Conservation (phyloP, 805 yeast genomes). For the Candida maesae region DNA sequence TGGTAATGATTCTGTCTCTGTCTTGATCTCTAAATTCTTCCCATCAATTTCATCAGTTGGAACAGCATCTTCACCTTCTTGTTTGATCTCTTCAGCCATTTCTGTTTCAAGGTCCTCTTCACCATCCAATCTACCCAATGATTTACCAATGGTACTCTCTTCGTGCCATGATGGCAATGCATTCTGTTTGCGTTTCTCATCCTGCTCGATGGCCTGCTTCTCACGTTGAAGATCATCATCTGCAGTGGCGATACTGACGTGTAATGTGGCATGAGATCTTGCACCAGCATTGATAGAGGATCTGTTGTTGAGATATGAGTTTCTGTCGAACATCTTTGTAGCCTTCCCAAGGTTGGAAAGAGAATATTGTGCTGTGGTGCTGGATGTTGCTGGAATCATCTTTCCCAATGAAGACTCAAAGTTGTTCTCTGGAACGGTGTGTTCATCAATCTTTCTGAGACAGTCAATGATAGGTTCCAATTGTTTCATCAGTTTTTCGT, state of each 20-base stretch:
- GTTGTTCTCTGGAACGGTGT: slow-evolving; percentile 79
- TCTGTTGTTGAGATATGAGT: slow-evolving; percentile 35
- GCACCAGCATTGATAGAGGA: slow-evolving; percentile 50
- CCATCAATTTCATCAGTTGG: slow-evolving; percentile 2
- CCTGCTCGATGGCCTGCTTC: slow-evolving; percentile 57
- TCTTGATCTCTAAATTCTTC: slow-evolving; percentile 7
- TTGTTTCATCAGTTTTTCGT: slow-evolving; percentile 83
- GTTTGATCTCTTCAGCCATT: slow-evolving; percentile 15
- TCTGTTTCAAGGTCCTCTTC: slow-evolving; percentile 47
- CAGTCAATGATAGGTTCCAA: slow-evolving; percentile 83
- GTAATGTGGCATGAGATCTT: slow-evolving; percentile 78
- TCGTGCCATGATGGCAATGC: slow-evolving; percentile 97
- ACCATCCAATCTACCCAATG: slow-evolving; percentile 50
- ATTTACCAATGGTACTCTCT: slow-evolving; percentile 82
- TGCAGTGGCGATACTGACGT: slow-evolving; percentile 81
- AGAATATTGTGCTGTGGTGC: slow-evolving; percentile 65
- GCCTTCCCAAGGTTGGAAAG: slow-evolving; percentile 45
- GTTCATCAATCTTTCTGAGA: slow-evolving; percentile 77
- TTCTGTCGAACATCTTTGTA: slow-evolving; percentile 39
- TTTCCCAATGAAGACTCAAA: slow-evolving; percentile 80
- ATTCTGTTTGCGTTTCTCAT: slow-evolving; percentile 79
- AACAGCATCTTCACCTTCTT: slow-evolving; percentile 20
- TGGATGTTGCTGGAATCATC: slow-evolving; percentile 80
- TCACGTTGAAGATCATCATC: slow-evolving; percentile 74
- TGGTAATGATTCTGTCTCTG: slow-evolving; percentile 4